Base-by-base conservation (phyloP, 2,329 filamentous ascomycete genomes). In the Nannizziopsis arthrosporioides region DNA sequence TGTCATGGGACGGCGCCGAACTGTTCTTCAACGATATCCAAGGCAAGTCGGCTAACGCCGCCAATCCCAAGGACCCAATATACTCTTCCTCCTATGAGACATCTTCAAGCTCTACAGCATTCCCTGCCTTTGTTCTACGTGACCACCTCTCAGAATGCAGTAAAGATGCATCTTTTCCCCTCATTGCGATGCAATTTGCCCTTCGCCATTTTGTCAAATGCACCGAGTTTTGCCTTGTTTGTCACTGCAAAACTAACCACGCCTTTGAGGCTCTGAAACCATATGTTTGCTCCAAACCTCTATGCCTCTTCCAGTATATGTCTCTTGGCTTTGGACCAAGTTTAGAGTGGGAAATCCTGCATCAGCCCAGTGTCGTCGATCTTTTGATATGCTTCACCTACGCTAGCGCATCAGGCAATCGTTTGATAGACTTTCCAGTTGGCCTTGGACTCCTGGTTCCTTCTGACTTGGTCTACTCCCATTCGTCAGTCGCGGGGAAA, bases 261-360 rank as follows among this genome's bases (percentile, higher is more conserved):
- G 75, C 77, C 0, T 80, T 90, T 34, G 69, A 72, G 53, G 67
- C 70, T 0, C 48, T 73, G 27, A 72, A 70, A 50, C 70, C 70
- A 1, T 86, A 84, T 52, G 86, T 94, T 39, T 95, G 89, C 65
- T 77, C 77, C 17, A 75, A 77, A 10, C 71, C 74, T 1, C 71
- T 95, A 2, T 95, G 89, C 58, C 69, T 94, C 3, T 94, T 85
- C 58, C 89, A 95, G 60, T 94, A 92, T 66, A 84, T 94, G 73
- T 74, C 77, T 12, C 71, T 93, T n/a, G 87, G 86, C 0, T 82
- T 94, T 58, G 89, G 88, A 0, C 84, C 85, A 1, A 87, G 80
- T 56, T 79, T 94, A 48, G 88, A 95, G 61, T 80, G 89, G 60
- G 87, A 94, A 59, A 84, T 95, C 17, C 59, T 84, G 19, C 77